phyloP scores from a whole-genome alignment of 345 rosid species.

The Iberis pinnata region DNA sequence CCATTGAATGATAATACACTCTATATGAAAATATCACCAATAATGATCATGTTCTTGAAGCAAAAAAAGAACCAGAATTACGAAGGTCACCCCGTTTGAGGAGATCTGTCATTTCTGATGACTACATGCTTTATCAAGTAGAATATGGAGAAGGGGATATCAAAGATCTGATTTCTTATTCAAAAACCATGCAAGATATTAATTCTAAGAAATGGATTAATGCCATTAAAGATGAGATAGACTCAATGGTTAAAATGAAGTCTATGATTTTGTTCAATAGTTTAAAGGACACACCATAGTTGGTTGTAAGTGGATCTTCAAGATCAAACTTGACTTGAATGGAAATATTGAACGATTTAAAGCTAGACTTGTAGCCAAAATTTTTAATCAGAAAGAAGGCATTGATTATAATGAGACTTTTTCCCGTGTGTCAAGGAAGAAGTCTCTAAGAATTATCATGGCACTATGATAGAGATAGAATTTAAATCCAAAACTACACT shows the following conservation, averaged over 20 bases:
- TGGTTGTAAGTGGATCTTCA: constrained; percentile 8
- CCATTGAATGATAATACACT: not conserved
- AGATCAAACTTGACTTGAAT: not conserved
- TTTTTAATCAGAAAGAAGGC: not conserved
- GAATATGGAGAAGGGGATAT: no score
- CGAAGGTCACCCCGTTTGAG: not conserved
- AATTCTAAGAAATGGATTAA: constrained; percentile 9
- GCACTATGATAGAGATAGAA: no score
- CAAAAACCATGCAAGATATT: constrained; percentile 1
- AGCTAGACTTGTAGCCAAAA: constrained; percentile 4
- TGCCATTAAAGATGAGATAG: not conserved
- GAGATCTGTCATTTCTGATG: not conserved
- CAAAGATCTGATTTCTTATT: not conserved
- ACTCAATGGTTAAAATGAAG: not conserved
- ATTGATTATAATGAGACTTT: not conserved
- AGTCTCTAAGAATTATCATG: constrained; percentile 1
- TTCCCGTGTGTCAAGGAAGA: not conserved
- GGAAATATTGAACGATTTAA: not conserved
- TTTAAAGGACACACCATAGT: not conserved
- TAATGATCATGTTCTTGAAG: not conserved
- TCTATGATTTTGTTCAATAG: not conserved
- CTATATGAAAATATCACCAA: not conserved
- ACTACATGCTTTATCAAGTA: not conserved
- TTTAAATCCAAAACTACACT: no score
- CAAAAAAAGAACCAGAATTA: not conserved